Evolutionary conservation across 441 rosid genomes (phyloP), one percentile per base, ranked within the genome.

Genomic region (Gossypium aridum): DNA sequence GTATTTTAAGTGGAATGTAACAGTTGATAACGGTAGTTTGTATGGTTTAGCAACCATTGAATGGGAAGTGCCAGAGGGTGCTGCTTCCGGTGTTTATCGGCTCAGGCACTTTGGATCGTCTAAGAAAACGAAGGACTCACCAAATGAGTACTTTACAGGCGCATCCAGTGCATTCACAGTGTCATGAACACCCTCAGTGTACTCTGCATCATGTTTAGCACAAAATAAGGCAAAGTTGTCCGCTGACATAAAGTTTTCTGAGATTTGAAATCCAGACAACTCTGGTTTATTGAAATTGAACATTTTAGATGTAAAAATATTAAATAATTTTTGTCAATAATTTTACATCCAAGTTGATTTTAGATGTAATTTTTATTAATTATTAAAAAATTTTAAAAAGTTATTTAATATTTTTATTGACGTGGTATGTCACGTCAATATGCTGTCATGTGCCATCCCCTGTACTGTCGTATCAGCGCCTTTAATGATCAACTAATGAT

Each of bases 31-130:
- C 31, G 16, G 3, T 57, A 77, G 77, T 51, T 62, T 47, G 22
- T 56, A 81, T 70, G 79, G 86, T 67, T 60, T 78, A 28, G 92
- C 88, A 20, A 83, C 77, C 56, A 51, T 87, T n/a, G 88, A 84
- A 73, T 86, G 90, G 88, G 83, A 85, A 80, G 79, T 88, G 31
- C 82, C 86, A 0, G 56, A 78, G 26, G 81, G 83, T 13, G 80
- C 80, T 49, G 75, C 59, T 60, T 14, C 82, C 0, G 89, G 84
- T 20, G 71, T 86, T 71, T 85, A 88, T 73, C 19, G 90, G 72
- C 73, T 82, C 49, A 74, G 92, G 79, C 94, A 88, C 75, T 88
- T 80, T 26, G 90, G 90, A 8, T 88, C 89, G 28, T 78, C 79
- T 60, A 78, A 81, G 79, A 75, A 78, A 75, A 76, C 83, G 9